Evolutionary conservation across 1,284 basidiomycete genomes (phyloP), one percentile per base, ranked within the genome.

Genomic region (Neonothopanus nambi): DNA sequence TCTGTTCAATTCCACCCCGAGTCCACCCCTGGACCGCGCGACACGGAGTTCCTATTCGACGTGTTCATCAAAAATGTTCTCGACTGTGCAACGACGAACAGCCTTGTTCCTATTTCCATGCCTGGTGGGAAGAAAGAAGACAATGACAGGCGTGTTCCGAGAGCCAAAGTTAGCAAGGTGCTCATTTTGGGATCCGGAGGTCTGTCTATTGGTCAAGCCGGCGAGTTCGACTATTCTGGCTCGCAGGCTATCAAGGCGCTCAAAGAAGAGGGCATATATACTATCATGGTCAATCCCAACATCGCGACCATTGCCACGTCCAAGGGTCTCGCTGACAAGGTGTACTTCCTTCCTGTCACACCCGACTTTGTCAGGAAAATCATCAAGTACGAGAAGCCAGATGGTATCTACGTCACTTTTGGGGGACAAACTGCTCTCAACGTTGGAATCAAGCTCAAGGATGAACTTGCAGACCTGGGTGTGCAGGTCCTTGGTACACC

Each of bases 1-100:
- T 97, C 94, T 38, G 96, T 99, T n/a, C 97, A 99, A 70, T 99
- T 99, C 80, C 97, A 99, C 72, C 97, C 97, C 36, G 97, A 99
- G 72, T 96, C 93, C 37, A 95, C 93, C 4, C 95, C 97, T n/a
- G 97, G 97, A 38, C 97, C 97, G 23, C 85, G 95, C 56, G 97
- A 99, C 69, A 99, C 97, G 54, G 97, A 99, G 71, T 99, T 98
- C 77, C 80, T 99, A 55, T 99, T 99, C 69, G 95, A 99, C 60
- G 94, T 97, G 40, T 99, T 99, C 80, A 85, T 99, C 65, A 83
- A 89, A 69, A 92, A 90, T 65, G 83, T 98, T 65, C 69, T 82
- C 37, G 89, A 93, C 64, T 93, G 87, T 65, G 83, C 84, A 41
- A 69, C 74, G 23, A 89, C 87, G n/a, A 81, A 82, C 51, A 75